Evolutionary conservation across 345 rosid genomes (phyloP), one percentile per base, ranked within the genome.

Genomic region (Bruguiera gymnorhiza): DNA sequence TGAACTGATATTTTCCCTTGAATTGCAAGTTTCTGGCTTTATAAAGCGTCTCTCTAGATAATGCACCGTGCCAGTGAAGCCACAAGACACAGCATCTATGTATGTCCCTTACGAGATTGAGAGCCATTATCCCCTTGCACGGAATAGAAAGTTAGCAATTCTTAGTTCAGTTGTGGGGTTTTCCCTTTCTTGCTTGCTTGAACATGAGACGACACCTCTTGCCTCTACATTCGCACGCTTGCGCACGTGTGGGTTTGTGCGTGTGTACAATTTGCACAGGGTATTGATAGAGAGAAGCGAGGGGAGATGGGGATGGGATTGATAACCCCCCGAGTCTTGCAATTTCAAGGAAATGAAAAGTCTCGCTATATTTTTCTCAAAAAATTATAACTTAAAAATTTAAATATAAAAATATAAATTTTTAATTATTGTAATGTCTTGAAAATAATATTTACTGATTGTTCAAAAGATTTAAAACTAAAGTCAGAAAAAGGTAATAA

Each of bases 101-200:
- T 16, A 73, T 69, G 83, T 83, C 37, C 75, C 79, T 70, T 57
- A 48, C 61, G 63, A 64, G 72, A 77, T 74, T 65, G 68, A 39
- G 23, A 51, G 82, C 82, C 86, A 55, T 70, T 70, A 64, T 80
- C 84, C 62, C 65, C 5, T n/a, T 70, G 88, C 81, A 85, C 86
- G 83, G 83, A 63, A 51, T 4, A 37, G 67, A 74, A 76, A 76
- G 61, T 63, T 62, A 72, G 60, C 66, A 51, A 34, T 71, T 63
- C 73, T 72, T 59, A 52, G 29, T 56, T 72, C 50, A 31, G 21
- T 34, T 62, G 55, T 39, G 60, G 70, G 71, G 68, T 29, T 62
- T 43, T 27, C 56, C 37, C 55, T 55, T 31, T n/a, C 36, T 60
- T 37, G 53, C 36, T 60, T 37, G 53, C 59, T 37, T 54, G 27